Evolutionary conservation across 192 early-diverging fungal species (phyloP).

Genomic region (Chytriomyces confervae): DNA sequence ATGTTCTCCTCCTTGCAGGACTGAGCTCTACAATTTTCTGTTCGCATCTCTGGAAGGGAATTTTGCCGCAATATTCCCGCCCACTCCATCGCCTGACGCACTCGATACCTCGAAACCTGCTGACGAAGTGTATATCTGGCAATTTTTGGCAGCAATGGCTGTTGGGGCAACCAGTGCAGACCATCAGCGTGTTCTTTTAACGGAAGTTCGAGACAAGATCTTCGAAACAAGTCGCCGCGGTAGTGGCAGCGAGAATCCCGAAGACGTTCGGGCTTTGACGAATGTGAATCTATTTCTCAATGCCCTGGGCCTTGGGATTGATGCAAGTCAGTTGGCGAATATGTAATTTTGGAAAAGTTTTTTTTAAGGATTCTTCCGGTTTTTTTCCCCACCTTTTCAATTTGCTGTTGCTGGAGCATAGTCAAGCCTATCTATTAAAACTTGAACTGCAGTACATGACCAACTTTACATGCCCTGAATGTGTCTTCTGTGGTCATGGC

Average conservation of each 20-base stretch:
- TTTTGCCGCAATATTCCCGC: conserved; percentile 80
- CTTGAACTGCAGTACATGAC: background rate
- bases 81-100: conserved; percentile 8
- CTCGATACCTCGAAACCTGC: conserved; percentile 39
- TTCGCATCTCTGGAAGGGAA: conserved; percentile 78
- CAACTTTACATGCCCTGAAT: background rate
- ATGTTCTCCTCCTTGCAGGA: conserved; percentile 43
- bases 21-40: conserved; percentile 83
- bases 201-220: conserved; percentile 86
- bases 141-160: conserved; percentile 96
- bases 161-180: conserved; percentile 88
- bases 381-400: background rate
- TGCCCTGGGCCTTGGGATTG: conserved; percentile 85
- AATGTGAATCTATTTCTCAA: conserved; percentile 97
- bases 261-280: conserved; percentile 67
- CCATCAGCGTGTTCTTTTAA: conserved; percentile 90
- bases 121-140: conserved; percentile 95
- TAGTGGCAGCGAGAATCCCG: conserved; percentile 36
- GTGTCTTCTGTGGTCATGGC: background rate
- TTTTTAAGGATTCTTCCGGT: background rate
- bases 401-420: background rate
- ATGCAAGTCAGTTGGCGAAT: conserved; percentile 76
- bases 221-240: conserved; percentile 73
- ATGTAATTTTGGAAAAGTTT: conserved; percentile 36
- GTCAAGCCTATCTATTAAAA: background rate